Base-by-base conservation (phyloP, 495 filamentous ascomycete species). In the Aspergillus olivimuriae region DNA sequence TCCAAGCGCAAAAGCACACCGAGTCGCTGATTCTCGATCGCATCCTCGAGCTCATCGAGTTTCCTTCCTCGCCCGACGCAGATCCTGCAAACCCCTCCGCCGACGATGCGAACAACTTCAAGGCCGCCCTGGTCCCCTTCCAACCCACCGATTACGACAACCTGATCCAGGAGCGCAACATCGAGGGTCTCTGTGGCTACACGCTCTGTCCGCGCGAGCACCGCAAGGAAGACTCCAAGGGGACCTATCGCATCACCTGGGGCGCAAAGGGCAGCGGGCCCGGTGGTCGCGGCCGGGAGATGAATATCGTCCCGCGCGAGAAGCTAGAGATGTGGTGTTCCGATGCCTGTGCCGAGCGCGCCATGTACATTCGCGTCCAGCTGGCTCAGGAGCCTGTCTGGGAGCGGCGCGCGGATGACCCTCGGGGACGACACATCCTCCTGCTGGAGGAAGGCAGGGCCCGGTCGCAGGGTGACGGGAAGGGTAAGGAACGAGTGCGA, bases 271-370 rank as follows among this genome's bases (percentile, higher is more conserved):
- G 77, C 18, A 72, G 70, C 47, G 76, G 73, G 48, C 61, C 77
- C 39, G 70, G 62, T 52, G 71, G 73, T 16, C 62, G 65, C 3
- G 66, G 73, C 33, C 56, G 66, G 26, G 66, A 74, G 40, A 66
- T 78, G 61, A 73, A 75, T 17, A 76, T 83, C 31, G 78, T 84
- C 9, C 71, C 75, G n/a, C 74, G 69, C 7, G 76, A 79, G 41
- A 76, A 83, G 52, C 52, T 91, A 8, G 88, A 94, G 63, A 82
- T 83, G 56, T 98, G 94, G 87, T 98, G 92, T 58, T 85, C 81
- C 1, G 76, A 84, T 34, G 69, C 69, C 14, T 98, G 92, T 71
- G 84, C 82, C 1, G 74, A 80, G 50, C 73, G 83, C 28, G 89
- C 86, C 14, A 66, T 94, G 50, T 94, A 86, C 62, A 69, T 98